These are phyloP conservation scores for Cucurbita maxima DNA, from an alignment of 306 rosid genomes.

Conservation along the genomic window DNA sequence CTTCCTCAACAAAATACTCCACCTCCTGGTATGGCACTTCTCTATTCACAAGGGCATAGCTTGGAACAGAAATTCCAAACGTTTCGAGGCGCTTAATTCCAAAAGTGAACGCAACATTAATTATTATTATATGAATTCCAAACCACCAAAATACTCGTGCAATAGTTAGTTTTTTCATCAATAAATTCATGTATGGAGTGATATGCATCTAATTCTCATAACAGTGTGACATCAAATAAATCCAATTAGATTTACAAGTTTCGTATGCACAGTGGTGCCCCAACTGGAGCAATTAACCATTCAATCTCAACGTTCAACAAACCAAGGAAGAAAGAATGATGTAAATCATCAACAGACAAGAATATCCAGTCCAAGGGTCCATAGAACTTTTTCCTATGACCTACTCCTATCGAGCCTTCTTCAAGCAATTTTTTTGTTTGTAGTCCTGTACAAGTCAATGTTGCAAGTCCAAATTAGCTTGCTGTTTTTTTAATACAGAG, in stretches of 20 bases:
- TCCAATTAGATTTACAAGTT: neutral
- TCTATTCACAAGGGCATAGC: slow-evolving; percentile 85
- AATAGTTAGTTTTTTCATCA: neutral
- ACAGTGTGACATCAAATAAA: neutral
- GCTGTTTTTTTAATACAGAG: no score
- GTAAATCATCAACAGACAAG: no score
- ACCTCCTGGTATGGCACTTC: slow-evolving; percentile 62
- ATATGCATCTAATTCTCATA: neutral
- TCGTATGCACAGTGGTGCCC: no score
- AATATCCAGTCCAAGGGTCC: no score
- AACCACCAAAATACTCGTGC: neutral
- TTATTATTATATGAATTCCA: slow-evolving; percentile 1
- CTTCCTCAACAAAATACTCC: slow-evolving; percentile 85
- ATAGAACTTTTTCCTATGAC: neutral
- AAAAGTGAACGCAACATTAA: slow-evolving; percentile 15
- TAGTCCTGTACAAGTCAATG: neutral
- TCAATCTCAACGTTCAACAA: no score
- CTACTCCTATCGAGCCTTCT: neutral
- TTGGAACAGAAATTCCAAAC: slow-evolving; percentile 83
- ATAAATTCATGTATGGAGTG: neutral
- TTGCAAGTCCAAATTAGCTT: no score
- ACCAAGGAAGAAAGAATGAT: no score
- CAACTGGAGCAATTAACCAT: no score
- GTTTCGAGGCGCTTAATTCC: slow-evolving; percentile 59
- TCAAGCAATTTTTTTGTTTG: neutral